phyloP scores from a whole-genome alignment of 345 rosid species.

The Salix udensis region DNA sequence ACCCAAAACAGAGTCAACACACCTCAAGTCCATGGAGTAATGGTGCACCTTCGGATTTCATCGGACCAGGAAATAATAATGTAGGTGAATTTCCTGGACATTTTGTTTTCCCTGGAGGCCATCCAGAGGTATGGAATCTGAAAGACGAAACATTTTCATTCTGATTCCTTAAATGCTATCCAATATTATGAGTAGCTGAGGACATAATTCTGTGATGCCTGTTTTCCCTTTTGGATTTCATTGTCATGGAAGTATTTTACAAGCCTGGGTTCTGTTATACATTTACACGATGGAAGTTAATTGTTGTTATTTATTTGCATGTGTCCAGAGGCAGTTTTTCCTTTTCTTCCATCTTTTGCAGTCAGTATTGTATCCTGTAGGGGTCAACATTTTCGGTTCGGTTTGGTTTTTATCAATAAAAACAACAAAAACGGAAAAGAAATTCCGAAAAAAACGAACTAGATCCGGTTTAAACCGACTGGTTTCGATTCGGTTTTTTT shows the following conservation, averaged over 20 bases:
- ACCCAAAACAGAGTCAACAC: constrained; percentile 52
- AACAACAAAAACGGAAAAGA: too few species aligned
- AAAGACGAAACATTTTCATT: not conserved
- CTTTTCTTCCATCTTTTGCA: not conserved
- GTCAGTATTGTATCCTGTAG: not conserved
- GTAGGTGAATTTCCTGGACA: constrained; percentile 94
- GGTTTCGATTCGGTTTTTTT: too few species aligned
- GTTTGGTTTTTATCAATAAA: too few species aligned
- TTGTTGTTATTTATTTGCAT: not conserved
- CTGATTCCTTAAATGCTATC: not conserved
- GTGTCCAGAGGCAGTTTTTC: not conserved
- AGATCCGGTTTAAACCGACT: too few species aligned
- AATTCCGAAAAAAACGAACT: too few species aligned
- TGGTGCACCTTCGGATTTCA: constrained; percentile 69
- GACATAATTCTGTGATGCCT: not conserved
- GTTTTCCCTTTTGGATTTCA: not conserved
- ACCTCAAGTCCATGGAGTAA: constrained; percentile 82
- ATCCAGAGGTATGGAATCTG: constrained; percentile 66
- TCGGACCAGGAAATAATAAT: constrained; percentile 64
- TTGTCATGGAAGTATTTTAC: not conserved
- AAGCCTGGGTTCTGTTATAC: not conserved
- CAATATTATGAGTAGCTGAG: not conserved
- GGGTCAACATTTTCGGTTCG: too few species aligned
- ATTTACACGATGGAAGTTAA: not conserved
- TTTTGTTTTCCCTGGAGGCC: constrained; percentile 89